These are phyloP conservation scores for Candida wancherniae DNA, from an alignment of 805 yeast genomes.

Conservation along the genomic window DNA sequence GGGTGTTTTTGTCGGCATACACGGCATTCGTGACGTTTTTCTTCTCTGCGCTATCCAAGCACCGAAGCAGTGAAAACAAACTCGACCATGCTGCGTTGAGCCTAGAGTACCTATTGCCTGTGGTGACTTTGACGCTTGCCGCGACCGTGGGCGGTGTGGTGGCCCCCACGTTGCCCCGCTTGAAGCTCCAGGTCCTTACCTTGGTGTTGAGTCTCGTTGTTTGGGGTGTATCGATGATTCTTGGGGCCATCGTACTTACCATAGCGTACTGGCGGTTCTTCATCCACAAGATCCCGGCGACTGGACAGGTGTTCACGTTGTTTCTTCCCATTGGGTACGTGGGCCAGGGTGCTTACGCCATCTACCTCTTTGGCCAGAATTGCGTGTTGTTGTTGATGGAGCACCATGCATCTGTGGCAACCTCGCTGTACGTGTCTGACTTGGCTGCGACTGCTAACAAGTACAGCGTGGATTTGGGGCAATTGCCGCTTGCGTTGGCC, in stretches of 20 bases:
- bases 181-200: constrained; percentile 46
- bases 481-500: constrained; percentile 7
- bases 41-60: constrained; percentile 41
- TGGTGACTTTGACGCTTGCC: constrained; percentile 76
- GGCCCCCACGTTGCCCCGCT: constrained; percentile 36
- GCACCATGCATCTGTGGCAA: constrained; percentile 5
- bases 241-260: constrained; percentile 53
- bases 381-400: constrained; percentile 19
- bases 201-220: constrained; percentile 51
- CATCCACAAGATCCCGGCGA: constrained; percentile 54
- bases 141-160: constrained; percentile 66
- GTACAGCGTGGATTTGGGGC: constrained; percentile 3
- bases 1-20: constrained; percentile 47
- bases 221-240: constrained; percentile 64
- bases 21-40: constrained; percentile 58
- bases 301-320: constrained; percentile 52
- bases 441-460: constrained; percentile 6
- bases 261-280: constrained; percentile 59
- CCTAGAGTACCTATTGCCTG: constrained; percentile 62
- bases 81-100: constrained; percentile 36
- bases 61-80: constrained; percentile 22
- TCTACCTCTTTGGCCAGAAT: constrained; percentile 51
- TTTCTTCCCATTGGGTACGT: constrained; percentile 79
- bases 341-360: constrained; percentile 80
- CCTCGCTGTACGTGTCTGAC: constrained; percentile 10